Conservation (phyloP, 78 protist genomes). For the Speleostelium caveatum region DNA sequence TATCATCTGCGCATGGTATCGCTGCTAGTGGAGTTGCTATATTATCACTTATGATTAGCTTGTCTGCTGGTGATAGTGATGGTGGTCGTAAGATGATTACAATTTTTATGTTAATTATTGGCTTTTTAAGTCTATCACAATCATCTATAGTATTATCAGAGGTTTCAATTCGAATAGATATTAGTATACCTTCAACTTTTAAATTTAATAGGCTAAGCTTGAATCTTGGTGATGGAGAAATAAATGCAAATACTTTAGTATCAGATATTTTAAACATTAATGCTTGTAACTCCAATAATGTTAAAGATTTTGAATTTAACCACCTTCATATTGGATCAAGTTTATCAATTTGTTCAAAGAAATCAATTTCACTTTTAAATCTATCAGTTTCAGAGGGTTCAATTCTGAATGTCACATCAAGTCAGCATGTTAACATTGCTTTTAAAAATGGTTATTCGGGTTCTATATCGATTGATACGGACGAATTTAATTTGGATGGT, state of each 20-base stretch:
- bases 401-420: background rate
- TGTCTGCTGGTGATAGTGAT: background rate
- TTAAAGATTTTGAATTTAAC: background rate
- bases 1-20: background rate
- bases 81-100: background rate
- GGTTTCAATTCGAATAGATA: conserved; percentile 28
- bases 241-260: background rate
- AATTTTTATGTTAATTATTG: background rate
- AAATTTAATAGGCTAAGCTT: conserved; percentile 1
- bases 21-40: background rate
- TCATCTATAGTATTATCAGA: conserved; percentile 13
- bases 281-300: background rate
- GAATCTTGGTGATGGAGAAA: background rate
- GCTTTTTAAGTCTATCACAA: background rate
- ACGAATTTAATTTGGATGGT: background rate
- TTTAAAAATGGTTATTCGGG: conserved; percentile 13
- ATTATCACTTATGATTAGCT: background rate
- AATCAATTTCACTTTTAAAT: background rate
- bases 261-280: background rate
- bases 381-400: background rate
- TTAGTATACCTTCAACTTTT: conserved; percentile 12
- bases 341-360: conserved; percentile 4
- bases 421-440: conserved; percentile 5
- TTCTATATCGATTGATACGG: background rate
- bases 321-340: background rate